Base-by-base conservation (phyloP, 2,329 filamentous ascomycete genomes). In the Pseudogymnoascus destructans region DNA sequence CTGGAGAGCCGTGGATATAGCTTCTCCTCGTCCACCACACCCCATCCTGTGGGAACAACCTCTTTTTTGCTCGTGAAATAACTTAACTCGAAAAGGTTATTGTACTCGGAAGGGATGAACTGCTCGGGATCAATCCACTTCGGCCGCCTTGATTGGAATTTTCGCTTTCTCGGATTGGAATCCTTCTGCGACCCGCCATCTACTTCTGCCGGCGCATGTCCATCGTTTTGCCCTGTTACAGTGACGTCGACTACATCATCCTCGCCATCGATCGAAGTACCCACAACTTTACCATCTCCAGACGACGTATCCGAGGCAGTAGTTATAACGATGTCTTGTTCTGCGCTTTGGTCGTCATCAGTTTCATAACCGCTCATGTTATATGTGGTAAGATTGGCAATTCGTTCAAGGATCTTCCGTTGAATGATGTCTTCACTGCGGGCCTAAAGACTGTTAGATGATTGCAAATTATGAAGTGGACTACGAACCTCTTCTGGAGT, bases 241-340 rank as follows among this genome's bases (percentile, higher is more conserved):
- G 87, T 87, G 13, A 98, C 84, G 67, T 96, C 88, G 5, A 97
- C 87, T 66, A 96, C 82, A 61, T 89, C 89, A 61, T 96, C 91
- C 69, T 96, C 92, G 8, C 89, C 87, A 68, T 91, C 85, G 1
- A 95, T 80, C 2, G 91, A 95, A 25, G 82, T 79, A 46, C 89
- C 85, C 59, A 85, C 80, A 52, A 95, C 78, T 67, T 86, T 86
- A 19, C 80, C 77, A 63, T 87, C 86, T 8, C 79, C 80, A 3
- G 83, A 83, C 3, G 82, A 85, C 3, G 79, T 80, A 67, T 83
- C 79, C 0, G 81, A 84, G 17, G 75, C 76, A 13, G 76, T 84
- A 59, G 84, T 81, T 9, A 86, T 74, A 17, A 89, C 79, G 46
- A 85, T 78, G 65, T 92, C 89, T 1, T 82, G 81, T 58, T 88